Percentiles rank a stretch among this genome's conserved stretches.
Evolutionary conservation across 2,329 filamentous ascomycete genomes (phyloP).

Genomic region (Phoma sp.): DNA sequence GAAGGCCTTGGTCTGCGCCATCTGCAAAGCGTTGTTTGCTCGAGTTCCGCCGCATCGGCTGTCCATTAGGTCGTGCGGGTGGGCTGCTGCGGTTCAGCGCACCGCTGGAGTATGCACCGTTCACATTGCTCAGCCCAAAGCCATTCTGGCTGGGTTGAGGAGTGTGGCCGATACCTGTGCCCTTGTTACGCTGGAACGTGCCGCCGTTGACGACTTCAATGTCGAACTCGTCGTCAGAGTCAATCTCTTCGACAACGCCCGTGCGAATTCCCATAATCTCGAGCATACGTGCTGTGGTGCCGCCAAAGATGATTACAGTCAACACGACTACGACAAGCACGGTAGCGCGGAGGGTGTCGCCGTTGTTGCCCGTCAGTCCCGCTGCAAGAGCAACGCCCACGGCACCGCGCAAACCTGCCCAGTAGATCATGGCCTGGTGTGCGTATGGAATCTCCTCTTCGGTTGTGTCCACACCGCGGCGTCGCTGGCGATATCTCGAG

Average conservation of each 20-base stretch:
- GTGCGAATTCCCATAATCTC: constrained; percentile 97
- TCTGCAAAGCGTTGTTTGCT: constrained; percentile 57
- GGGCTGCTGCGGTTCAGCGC: constrained; percentile 61
- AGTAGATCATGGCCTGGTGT: constrained; percentile 99
- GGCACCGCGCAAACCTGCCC: constrained; percentile 93
- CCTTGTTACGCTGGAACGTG: constrained; percentile 81
- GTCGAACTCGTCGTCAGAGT: constrained; percentile 98
- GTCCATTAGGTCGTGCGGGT: constrained; percentile 49
- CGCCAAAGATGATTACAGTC: constrained; percentile 98
- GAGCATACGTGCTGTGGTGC: constrained; percentile 95
- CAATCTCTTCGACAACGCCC: constrained; percentile 94
- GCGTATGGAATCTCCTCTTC: constrained; percentile 91
- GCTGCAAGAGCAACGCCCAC: constrained; percentile 95
- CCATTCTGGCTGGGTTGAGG: constrained; percentile 66
- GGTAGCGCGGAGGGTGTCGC: constrained; percentile 84
- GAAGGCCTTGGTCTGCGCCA: constrained; percentile 62
- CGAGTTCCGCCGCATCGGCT: constrained; percentile 61
- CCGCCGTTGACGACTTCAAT: constrained; percentile 76
- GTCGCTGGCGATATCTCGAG: constrained; percentile 82
- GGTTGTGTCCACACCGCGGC: constrained; percentile 73
- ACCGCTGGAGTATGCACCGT: constrained; percentile 64
- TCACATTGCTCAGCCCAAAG: constrained; percentile 62
- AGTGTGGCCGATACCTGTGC: constrained; percentile 77
- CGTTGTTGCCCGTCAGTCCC: constrained; percentile 82
- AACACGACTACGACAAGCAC: constrained; percentile 97